Evolutionary conservation across 2,329 filamentous ascomycete genomes (phyloP), one percentile per base, ranked within the genome.

Genomic region (Beauveria varroae): DNA sequence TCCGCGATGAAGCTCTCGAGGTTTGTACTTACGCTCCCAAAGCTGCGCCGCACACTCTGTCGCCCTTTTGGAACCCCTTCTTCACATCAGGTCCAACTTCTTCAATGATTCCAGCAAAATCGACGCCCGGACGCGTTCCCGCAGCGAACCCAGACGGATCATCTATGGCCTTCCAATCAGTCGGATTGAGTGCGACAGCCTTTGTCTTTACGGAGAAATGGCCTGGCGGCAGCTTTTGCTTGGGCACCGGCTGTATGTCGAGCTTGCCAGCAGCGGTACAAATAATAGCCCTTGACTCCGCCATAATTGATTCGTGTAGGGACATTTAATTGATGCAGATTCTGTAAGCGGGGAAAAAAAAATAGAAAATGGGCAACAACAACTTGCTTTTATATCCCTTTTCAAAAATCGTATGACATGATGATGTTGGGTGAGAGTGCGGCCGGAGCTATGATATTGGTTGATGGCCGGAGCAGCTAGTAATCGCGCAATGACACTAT

Each of bases 51-150:
- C 69, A 68, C 37, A 82, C 70, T 46, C 79, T 74, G 63, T 84
- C 80, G 2, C 81, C 81, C 58, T 74, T 75, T 66, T 74, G 74
- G 62, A 80, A 76, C 6, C 67, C 60, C 63, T 76, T 76, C 18
- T 69, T 76, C 22, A 79, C 75, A 40, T 73, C 73, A 4, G 66
- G 59, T 9, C 79, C 80, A 26, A 82, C 71, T 57, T 77, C 74
- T 43, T 78, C 74, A 2, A 83, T 75, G 16, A 76, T 67, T 44
- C 80, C 79, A 30, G 76, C 74, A 60, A 75, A 81, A 66, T 82
- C 80, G 58, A 55, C 41, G 18, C 59, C 59, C 4, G 34, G 43
- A 10, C 50, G 52, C 8, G 51, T 61, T 5, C 52, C 59, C 5
- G 14, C 74, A 78, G n/a, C 78, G 78, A 41, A 72, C 56, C 26